A percentile compares a stretch with the other conserved stretches of the same genome.
phyloP scores from a whole-genome alignment of 176 grass and related monocot genomes.

The Chloris gayana region DNA sequence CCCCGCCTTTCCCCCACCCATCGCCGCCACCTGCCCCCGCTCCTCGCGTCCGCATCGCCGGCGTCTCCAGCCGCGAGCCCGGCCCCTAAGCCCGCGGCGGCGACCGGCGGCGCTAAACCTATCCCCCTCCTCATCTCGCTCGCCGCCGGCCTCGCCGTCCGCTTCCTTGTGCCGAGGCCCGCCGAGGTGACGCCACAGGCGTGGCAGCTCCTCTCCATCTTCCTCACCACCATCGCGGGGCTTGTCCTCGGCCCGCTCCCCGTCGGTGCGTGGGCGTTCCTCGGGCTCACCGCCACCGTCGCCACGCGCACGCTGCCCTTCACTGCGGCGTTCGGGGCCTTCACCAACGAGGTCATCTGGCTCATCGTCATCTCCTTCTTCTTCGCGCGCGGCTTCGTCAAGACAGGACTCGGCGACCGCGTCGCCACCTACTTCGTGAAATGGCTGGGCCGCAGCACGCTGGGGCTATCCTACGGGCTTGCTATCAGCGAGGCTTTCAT shows the following conservation, averaged over 20 bases:
- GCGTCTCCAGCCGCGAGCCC: conserved; percentile 22
- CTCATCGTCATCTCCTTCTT: conserved; percentile 99
- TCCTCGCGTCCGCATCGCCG: conserved; percentile 28
- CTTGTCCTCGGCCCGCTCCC: conserved; percentile 77
- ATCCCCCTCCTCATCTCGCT: conserved; percentile 58
- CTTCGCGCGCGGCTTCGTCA: conserved; percentile 95
- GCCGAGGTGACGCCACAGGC: conserved; percentile 63
- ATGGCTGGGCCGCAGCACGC: conserved; percentile 78
- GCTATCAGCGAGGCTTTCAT: conserved; percentile 86
- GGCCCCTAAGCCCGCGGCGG: not conserved
- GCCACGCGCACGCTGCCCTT: conserved; percentile 71
- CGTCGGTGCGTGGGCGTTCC: conserved; percentile 84
- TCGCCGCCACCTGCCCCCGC: conserved; percentile 2
- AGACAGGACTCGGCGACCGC: conserved; percentile 90
- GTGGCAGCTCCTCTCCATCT: conserved; percentile 93
- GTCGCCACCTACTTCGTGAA: conserved; percentile 94
- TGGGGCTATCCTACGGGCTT: conserved; percentile 88
- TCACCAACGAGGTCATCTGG: conserved; percentile 92
- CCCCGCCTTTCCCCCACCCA: not conserved
- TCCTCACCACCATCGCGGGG: conserved; percentile 75
- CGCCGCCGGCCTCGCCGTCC: conserved; percentile 60
- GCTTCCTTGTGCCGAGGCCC: conserved; percentile 67
- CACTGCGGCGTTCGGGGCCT: conserved; percentile 69
- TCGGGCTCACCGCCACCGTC: conserved; percentile 72
- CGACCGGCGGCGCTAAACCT: conserved; percentile 46